Base-by-base conservation (phyloP, 2,329 filamentous ascomycete genomes). In the Penicillium sp. region DNA sequence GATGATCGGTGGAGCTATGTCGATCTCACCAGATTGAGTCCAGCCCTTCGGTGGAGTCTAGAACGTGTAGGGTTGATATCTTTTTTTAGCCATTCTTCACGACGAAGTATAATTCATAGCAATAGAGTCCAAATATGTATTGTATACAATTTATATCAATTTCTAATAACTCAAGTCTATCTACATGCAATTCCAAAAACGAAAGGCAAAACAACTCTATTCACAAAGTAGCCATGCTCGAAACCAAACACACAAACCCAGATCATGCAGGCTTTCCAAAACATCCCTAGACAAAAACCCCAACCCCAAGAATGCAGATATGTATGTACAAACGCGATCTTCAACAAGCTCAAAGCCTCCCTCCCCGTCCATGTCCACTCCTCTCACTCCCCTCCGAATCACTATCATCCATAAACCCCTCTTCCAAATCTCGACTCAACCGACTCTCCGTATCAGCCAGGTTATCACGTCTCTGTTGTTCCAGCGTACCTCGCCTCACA, bases 391-490 rank as follows among this genome's bases (percentile, higher is more conserved):
- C 23, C 54, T 86, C 84, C 38, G 88, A 85, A 56, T 88, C 86
- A 69, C 88, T 90, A 65, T 89, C 87, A 71, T 90, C 88, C 75
- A 85, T 84, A 70, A 91, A 91, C 0, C 87, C 88, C 67, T 88
- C 83, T 72, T 93, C 90, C 51, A 93, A 74, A 78, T 96, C 91
- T 75, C 91, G 81, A 72, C 90, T 93, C 60, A 96, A 69, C 61
- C 91, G 81, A 65, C 84, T 70, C 66, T 73, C 73, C 49, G 62
- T 74, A 33, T 73, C 73, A n/a, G 65, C 65, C 77, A 37, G 12
- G 69, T 49, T 75, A 76, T 54, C 80, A 75, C 56, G 81, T 79
- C 62, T 68, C 67, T 72, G 70, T 37, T 48, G 13, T 63, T 75
- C 71, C 59, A 80, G 60, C 3, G 75, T 78, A 59, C 79, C 78